phyloP scores from a whole-genome alignment of 768 basidiomycete genomes.

The Neoboletus brunneissimus region DNA sequence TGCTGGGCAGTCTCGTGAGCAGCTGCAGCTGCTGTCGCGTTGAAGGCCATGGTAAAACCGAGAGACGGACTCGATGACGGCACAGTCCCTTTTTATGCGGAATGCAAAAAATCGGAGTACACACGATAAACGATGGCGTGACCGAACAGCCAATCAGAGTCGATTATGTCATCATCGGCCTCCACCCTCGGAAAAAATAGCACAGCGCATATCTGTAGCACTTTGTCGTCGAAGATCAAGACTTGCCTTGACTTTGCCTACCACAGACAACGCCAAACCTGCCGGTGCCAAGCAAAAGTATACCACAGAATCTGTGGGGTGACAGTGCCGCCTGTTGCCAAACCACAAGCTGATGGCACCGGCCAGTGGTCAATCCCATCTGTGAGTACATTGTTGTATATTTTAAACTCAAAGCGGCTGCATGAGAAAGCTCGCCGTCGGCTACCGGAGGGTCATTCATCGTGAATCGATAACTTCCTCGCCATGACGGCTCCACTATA shows the following conservation, averaged over 20 bases:
- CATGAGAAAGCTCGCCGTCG: not conserved
- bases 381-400: not conserved
- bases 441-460: not conserved
- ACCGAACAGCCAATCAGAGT: slow-evolving; percentile 24
- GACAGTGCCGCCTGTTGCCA: not conserved
- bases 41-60: slow-evolving; percentile 40
- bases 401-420: not conserved
- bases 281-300: not conserved
- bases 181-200: not conserved
- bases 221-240: no score
- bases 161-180: slow-evolving; percentile 16
- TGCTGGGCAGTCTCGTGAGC: slow-evolving; percentile 33
- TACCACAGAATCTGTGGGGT: not conserved
- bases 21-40: slow-evolving; percentile 34
- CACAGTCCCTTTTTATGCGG: slow-evolving; percentile 2
- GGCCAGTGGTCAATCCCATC: not conserved
- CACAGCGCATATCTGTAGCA: not conserved
- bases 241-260: not conserved
- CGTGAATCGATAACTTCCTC: not conserved
- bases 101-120: slow-evolving; percentile 10
- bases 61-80: not conserved
- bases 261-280: not conserved
- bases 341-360: not conserved
- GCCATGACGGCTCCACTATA: not conserved
- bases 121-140: slow-evolving; percentile 24